Conservation (phyloP, 768 basidiomycete genomes). For the Boletus sp. region DNA sequence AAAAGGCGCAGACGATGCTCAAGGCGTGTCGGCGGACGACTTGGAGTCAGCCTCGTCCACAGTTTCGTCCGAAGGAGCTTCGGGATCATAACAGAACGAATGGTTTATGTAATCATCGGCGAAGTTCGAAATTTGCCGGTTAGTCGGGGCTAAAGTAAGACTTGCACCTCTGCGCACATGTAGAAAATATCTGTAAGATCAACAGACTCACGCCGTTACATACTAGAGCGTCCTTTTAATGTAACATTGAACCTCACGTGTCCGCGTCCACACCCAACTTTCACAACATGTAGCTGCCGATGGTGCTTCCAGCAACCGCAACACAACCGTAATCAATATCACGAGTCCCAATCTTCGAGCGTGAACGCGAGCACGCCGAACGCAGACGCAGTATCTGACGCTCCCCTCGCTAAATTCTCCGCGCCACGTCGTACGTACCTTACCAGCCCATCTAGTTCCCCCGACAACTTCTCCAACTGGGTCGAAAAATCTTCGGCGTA, state of each 20-base stretch:
- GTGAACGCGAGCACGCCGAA: slow-evolving; percentile 74
- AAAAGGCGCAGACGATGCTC: background rate
- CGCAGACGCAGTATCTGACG: slow-evolving; percentile 54
- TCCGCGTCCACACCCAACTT: background rate
- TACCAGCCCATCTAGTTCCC: slow-evolving; percentile 68
- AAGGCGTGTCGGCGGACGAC: background rate
- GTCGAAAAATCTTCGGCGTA: slow-evolving; percentile 45
- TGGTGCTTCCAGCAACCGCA: background rate
- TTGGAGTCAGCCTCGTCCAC: background rate
- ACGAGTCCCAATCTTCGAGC: slow-evolving; percentile 73
- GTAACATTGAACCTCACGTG: too few relatives aligned
- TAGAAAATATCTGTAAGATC: too few relatives aligned
- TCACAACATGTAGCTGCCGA: background rate
- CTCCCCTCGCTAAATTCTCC: slow-evolving; percentile 63
- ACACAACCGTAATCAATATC: background rate
- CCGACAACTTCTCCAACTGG: slow-evolving; percentile 59
- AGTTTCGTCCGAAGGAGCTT: background rate
- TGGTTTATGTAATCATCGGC: background rate
- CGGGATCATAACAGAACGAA: background rate
- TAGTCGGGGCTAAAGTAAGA: too few relatives aligned
- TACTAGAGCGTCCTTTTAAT: too few relatives aligned
- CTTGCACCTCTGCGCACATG: too few relatives aligned
- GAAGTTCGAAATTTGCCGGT: too few relatives aligned
- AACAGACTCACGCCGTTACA: too few relatives aligned
- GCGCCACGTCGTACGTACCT: slow-evolving; percentile 65